phyloP scores from a whole-genome alignment of 805 yeast genomes.

The Ogataea nakhonphanomensis region DNA sequence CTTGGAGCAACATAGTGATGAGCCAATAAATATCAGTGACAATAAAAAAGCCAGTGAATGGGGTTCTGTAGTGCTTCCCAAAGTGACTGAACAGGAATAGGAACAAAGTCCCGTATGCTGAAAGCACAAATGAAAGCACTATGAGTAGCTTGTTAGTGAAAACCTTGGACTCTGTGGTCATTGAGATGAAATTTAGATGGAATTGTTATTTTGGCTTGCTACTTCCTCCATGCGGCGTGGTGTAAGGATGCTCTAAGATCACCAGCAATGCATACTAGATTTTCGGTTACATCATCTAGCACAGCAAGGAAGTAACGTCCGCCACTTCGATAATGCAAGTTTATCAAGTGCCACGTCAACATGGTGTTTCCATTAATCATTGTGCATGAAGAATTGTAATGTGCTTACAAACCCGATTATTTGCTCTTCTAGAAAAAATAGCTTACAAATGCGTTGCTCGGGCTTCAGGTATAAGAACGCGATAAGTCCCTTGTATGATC shows the following conservation, averaged over 20 bases:
- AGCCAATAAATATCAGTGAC: conserved; percentile 58
- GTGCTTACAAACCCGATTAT: too few species aligned
- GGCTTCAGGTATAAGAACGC: too few species aligned
- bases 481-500: too few species aligned
- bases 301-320: too few species aligned
- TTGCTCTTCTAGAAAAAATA: too few species aligned
- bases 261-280: too few species aligned
- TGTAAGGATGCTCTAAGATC: conserved; percentile 1
- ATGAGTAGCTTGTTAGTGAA: conserved; percentile 38
- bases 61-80: conserved; percentile 50
- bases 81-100: conserved; percentile 56
- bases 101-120: conserved; percentile 53
- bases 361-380: too few species aligned
- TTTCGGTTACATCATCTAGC: too few species aligned
- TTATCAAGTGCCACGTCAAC: too few species aligned
- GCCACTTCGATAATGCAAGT: too few species aligned
- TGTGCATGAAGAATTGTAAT: too few species aligned
- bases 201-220: conserved; percentile 4
- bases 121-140: conserved; percentile 50
- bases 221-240: conserved; percentile 12
- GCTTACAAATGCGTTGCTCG: too few species aligned
- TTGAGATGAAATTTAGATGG: neutral
- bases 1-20: conserved; percentile 49
- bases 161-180: conserved; percentile 18
- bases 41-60: conserved; percentile 59